Base-by-base conservation (phyloP, 208 protist species). In the Endotrypanum monterogeii region DNA sequence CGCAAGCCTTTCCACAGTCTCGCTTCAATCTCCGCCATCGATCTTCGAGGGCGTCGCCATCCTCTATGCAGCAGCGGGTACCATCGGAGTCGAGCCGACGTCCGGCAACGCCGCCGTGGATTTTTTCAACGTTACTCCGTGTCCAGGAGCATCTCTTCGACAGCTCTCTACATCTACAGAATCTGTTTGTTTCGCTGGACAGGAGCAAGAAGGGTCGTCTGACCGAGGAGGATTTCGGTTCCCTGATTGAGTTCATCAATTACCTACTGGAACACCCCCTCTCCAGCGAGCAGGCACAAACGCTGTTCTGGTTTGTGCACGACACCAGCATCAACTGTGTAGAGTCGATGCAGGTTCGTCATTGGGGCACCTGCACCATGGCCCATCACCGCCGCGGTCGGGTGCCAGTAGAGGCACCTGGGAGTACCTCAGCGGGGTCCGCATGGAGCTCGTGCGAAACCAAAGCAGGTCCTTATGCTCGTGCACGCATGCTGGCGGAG, bases 61-160 rank as follows among this genome's bases (percentile, higher is more conserved):
- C 23, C 54, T 32, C n/a, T 25, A 6, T 35, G 54, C 7, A 35
- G 54, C 7, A 58, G 54, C n/a, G 20, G 20, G 11, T 2, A 9
- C 54, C 28, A 75, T 80, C 46, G 76, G 75, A 44, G 69, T 71
- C 76, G 61, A 71, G 3, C 41, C 58, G 23, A 62, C 68, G 71
- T 0, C 71, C 83, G 20, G 60, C 60, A 3, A 66, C 81, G 57
- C 66, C 76, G 37, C 82, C 84, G 41, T 94, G 90, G 90, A 56
- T 94, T 2, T 94, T 85, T 73, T 84, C 85, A 12, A 79, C 80
- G 3, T 74, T 92, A 37, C 69, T 91, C 50, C 84, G 78, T 11
- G 62, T 94, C 35, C 87, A 92, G 74, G 85, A 89, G 66, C 76
- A 82, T 46, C 79, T 91, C 37, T 63, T 94, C 51, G 70, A 70